Evolutionary conservation across 129 eudicot genomes (phyloP).

Genomic region (Oenanthe sinensis): DNA sequence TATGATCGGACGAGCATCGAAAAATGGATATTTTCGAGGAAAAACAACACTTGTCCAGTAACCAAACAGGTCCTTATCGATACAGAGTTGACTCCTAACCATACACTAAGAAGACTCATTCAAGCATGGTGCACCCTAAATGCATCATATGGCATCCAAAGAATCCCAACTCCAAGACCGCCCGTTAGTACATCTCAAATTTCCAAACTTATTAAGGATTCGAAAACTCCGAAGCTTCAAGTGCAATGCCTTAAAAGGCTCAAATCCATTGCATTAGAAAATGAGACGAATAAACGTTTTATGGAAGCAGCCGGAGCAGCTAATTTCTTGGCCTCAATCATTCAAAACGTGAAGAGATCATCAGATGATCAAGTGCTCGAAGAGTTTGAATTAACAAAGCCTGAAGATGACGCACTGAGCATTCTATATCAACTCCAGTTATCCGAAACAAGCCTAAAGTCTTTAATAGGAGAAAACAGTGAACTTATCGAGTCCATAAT

Average conservation of each 20-base stretch:
- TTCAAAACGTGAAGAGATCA: background rate
- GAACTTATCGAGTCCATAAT: conserved; percentile 17
- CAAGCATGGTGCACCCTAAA: conserved; percentile 41
- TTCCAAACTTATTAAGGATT: conserved; percentile 24
- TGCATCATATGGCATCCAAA: conserved; percentile 31
- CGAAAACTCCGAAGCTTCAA: conserved; percentile 19
- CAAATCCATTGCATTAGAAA: conserved; percentile 27
- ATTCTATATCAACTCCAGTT: conserved; percentile 21
- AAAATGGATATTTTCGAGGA: conserved; percentile 24
- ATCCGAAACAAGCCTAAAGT: conserved; percentile 21
- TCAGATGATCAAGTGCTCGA: background rate
- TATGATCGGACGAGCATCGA: conserved; percentile 42
- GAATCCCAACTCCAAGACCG: conserved; percentile 33
- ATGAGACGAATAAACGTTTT: conserved; percentile 23
- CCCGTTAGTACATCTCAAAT: conserved; percentile 26
- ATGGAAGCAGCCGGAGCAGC: conserved; percentile 29
- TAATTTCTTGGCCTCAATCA: conserved; percentile 19
- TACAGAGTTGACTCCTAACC: conserved; percentile 29
- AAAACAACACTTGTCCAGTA: conserved; percentile 28
- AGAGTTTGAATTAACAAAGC: background rate
- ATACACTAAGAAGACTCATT: conserved; percentile 28
- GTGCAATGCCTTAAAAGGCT: conserved; percentile 16
- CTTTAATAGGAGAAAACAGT: background rate
- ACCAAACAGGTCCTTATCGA: conserved; percentile 27
- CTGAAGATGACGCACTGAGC: conserved; percentile 32